phyloP scores from a whole-genome alignment of 257 asterid genomes.

The Solanum neorickii region DNA sequence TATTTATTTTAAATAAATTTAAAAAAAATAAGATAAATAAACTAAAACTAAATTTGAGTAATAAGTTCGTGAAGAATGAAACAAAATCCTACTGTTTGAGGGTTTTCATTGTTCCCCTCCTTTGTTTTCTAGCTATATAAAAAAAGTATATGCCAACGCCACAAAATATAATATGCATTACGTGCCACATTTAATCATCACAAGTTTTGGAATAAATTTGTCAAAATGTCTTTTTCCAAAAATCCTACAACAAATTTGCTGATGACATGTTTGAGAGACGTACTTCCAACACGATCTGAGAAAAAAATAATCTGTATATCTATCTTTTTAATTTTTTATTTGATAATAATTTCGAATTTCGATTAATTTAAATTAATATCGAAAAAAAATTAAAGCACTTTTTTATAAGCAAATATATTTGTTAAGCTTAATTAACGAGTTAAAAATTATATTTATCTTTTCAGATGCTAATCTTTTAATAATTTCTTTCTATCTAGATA shows the following conservation, averaged over 20 bases:
- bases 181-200: neutral
- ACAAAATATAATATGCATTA: neutral
- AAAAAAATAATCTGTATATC: neutral
- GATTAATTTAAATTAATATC: neutral
- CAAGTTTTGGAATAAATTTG: too few species aligned
- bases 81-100: neutral
- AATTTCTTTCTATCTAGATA: neutral
- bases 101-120: neutral
- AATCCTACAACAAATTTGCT: neutral
- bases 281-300: neutral
- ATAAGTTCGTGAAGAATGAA: neutral
- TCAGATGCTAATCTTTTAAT: neutral
- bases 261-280: neutral
- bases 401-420: accelerated
- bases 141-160: neutral
- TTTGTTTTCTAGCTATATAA: neutral
- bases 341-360: accelerated
- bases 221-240: neutral
- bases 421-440: neutral
- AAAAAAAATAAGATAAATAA: neutral
- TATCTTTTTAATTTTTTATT: neutral
- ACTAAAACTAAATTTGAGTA: neutral
- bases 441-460: neutral
- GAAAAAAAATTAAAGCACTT: neutral
- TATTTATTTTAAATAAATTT: neutral